Percentiles rank a stretch among this genome's conserved stretches.
These are phyloP conservation scores for Styphnolobium japonicum DNA, from an alignment of 306 rosid genomes.

Conservation along the genomic window DNA sequence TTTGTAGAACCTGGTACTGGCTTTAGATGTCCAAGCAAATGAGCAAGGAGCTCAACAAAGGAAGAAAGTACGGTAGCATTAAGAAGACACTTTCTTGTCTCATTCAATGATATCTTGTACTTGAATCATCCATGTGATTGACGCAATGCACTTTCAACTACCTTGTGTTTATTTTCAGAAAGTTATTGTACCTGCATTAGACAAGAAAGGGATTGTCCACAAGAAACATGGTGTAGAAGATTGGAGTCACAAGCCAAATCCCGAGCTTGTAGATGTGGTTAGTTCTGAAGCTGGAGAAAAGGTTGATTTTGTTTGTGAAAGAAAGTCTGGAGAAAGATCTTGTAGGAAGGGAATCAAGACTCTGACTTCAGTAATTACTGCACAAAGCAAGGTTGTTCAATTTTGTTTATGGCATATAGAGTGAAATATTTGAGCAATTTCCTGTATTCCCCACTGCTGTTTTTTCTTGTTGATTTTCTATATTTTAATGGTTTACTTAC, in stretches of 20 bases:
- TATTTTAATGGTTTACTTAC: background rate
- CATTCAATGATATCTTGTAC: background rate
- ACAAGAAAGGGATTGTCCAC: background rate
- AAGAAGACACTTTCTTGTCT: background rate
- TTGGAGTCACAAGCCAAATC: background rate
- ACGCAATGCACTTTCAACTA: background rate
- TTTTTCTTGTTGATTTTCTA: background rate
- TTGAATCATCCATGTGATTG: background rate
- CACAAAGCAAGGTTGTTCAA: conserved; percentile 49
- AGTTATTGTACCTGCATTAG: background rate
- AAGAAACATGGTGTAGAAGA: background rate
- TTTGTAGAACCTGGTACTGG: conserved; percentile 25
- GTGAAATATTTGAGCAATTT: background rate
- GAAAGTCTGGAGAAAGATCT: background rate
- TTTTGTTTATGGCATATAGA: background rate
- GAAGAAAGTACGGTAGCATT: background rate
- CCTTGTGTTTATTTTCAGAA: conserved; percentile 4
- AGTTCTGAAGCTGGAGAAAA: background rate
- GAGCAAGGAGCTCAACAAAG: background rate
- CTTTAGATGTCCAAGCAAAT: background rate
- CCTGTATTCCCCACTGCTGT: background rate
- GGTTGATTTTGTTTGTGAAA: background rate
- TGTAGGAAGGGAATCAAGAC: conserved; percentile 30
- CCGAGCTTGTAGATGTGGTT: background rate
- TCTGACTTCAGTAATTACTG: conserved; percentile 35